A percentile compares a stretch with the other conserved stretches of the same genome.
These are phyloP conservation scores for Phytophthora cryptogea DNA, from an alignment of 352 stramenopile species.

Conservation along the genomic window DNA sequence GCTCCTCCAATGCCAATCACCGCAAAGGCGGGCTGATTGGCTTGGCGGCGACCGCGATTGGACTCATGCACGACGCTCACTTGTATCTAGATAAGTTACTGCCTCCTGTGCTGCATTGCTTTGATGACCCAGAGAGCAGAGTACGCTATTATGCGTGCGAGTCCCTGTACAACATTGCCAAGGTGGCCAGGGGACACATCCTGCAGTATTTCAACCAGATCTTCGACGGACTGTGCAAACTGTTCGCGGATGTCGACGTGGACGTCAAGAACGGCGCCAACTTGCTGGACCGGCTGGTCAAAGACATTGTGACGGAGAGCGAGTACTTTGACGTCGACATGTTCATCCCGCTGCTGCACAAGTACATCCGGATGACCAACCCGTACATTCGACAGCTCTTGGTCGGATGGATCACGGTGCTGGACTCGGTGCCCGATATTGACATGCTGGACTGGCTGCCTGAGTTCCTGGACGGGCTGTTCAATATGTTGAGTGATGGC, in stretches of 20 bases:
- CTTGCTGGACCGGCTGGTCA: slow-evolving; percentile 92
- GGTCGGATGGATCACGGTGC: slow-evolving; percentile 98
- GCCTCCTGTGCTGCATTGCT: slow-evolving; percentile 98
- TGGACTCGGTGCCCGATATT: slow-evolving; percentile 99
- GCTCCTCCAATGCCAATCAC: slow-evolving; percentile 98
- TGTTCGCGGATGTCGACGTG: slow-evolving; percentile 99
- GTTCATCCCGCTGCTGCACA: slow-evolving; percentile 99
- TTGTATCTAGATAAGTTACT: slow-evolving; percentile 94
- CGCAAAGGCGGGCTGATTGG: slow-evolving; percentile 99
- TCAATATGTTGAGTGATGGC: slow-evolving; percentile 99
- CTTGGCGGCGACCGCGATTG: slow-evolving; percentile 97
- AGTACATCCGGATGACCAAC: slow-evolving; percentile 99
- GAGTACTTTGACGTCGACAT: slow-evolving; percentile 98
- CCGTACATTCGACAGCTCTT: slow-evolving; percentile 99
- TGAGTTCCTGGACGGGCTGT: slow-evolving; percentile 98
- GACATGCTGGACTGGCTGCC: slow-evolving; percentile 98
- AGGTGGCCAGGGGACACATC: slow-evolving; percentile 94
- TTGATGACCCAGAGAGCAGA: slow-evolving; percentile 98
- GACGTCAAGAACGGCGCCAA: slow-evolving; percentile 98
- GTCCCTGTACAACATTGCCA: slow-evolving; percentile 99
- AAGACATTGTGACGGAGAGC: slow-evolving; percentile 99
- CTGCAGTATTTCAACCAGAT: slow-evolving; percentile 99
- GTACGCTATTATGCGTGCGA: slow-evolving; percentile 99
- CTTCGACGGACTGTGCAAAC: slow-evolving; percentile 95
- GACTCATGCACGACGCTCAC: slow-evolving; percentile 93